Evolutionary conservation across 495 filamentous ascomycete species (phyloP), one percentile per base, ranked within the genome.

Genomic region (Bathelium albidoporum): DNA sequence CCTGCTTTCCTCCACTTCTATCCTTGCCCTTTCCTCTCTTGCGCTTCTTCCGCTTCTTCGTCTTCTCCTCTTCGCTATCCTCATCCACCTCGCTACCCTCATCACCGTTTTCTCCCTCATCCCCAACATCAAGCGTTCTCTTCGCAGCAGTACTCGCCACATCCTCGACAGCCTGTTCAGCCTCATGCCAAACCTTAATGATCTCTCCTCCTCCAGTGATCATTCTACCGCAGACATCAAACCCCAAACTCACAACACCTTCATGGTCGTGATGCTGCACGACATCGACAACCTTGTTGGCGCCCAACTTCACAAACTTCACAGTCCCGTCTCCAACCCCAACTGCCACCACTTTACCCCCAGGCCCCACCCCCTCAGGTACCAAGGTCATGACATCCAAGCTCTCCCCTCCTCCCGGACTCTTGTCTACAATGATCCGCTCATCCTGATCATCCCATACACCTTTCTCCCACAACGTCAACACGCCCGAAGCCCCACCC

Each of bases 361-460:
- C 80, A 2, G 66, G 64, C 18, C 82, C 82, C 2, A 90, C 71
- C 52, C 80, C 81, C 22, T 86, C 84, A 0, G 89, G 88, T 11
- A 88, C 77, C 22, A 83, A 75, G 1, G 85, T 77, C 69, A 95
- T 74, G 22, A 83, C 79, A 71, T 96, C 91, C 41, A 95, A 71
- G 49, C 85, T 85, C 66, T 92, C 90, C 28, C 80, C 80, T 32
- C 82, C 86, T 20, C 76, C 82, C 9, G 68, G 70, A 24, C 74
- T 74, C 22, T 79, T 74, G 60, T 86, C 81, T 10, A 96, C 81
- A 58, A 87, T 82, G 64, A 97, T 85, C 3, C 90, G 83, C 72
- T 95, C 90, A 65, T 94, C 89, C 72, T 95, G 90, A 74, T 96
- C 92, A 68, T 95, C 91, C 92, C 94, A 97, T 1, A 85, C 81